These are phyloP conservation scores for Tillandsia fasciculata DNA, from an alignment of 176 grass and related monocot genomes.

Conservation along the genomic window DNA sequence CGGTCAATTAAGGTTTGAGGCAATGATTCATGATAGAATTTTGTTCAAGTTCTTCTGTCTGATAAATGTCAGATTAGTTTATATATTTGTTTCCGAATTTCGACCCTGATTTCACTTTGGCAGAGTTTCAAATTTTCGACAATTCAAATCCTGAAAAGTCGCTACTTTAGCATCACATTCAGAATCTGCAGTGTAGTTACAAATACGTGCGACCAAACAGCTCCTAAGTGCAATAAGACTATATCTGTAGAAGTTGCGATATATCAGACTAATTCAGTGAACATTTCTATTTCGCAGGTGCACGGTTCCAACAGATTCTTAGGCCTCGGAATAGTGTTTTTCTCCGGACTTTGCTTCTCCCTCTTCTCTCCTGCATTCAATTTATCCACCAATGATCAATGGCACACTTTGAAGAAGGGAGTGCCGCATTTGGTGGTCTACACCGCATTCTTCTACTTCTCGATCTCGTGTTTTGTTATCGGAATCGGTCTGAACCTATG, in stretches of 20 bases:
- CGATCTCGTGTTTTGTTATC: constrained; percentile 62
- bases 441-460: constrained; percentile 99
- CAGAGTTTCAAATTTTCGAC: too few relatives aligned
- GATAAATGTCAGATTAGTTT: background rate
- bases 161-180: too few relatives aligned
- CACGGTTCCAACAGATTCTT: constrained; percentile 49
- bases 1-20: constrained; percentile 77
- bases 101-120: too few relatives aligned
- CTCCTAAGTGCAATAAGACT: too few relatives aligned
- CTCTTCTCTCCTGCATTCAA: constrained; percentile 96
- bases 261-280: background rate
- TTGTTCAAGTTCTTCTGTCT: background rate
- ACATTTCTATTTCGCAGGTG: background rate
- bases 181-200: too few relatives aligned
- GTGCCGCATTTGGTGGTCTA: constrained; percentile 82
- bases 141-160: too few relatives aligned
- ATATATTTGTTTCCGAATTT: background rate
- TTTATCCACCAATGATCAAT: constrained; percentile 88
- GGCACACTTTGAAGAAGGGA: constrained; percentile 61
- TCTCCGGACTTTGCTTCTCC: constrained; percentile 78
- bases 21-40: background rate
- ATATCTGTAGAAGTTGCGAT: too few relatives aligned
- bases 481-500: constrained; percentile 71
- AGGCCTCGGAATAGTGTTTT: constrained; percentile 83
- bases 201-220: too few relatives aligned